Base-by-base conservation (phyloP, 257 asterid genomes). In the Scutellaria minor region DNA sequence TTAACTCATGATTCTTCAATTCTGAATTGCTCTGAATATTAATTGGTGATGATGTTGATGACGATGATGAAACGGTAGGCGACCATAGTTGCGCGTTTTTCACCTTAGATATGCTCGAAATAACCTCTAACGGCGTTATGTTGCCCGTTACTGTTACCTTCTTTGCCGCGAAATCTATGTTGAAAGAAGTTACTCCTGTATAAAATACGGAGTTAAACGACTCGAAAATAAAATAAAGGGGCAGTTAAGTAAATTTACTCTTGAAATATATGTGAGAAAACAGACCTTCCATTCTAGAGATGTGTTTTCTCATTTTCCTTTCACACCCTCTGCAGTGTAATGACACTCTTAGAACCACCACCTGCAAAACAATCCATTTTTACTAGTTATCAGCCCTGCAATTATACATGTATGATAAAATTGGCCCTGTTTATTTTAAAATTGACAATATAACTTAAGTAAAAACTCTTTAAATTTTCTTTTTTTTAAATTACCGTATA, bases 241-340 rank as follows among this genome's bases (percentile, higher is more conserved):
- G 37, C 3, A 31, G 37, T 31, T 31, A 31, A 31, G 37, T 31
- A 31, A 31, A 31, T 31, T 31, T 31, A 31, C 5, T 2, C 5
- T 1, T 31, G 37, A 31, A 2, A 31, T 31, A 31, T 31, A 31
- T 3, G 37, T 31, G 37, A 31, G 5, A 31, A 31, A 31, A 31
- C 74, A 40, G 13, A 92, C 97, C 98, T 89, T 87, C 85, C 97
- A 93, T 93, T 81, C 85, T 82, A 4, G 97, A 87, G 44, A 93
- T 81, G 61, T 93, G 98, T 64, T 90, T 93, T 50, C 89, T 82
- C 97, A 90, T 87, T 68, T 93, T 88, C 78, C 76, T 87, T 73
- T 86, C 98, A 76, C 98, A 93, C 9, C 98, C 98, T 83, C 82
- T 85, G 88, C 98, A 93, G 47, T 93, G 97, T 44, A 93, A 79